Evolutionary conservation across 352 stramenopile genomes (phyloP).

Genomic region (Globisporangium emineosum): DNA sequence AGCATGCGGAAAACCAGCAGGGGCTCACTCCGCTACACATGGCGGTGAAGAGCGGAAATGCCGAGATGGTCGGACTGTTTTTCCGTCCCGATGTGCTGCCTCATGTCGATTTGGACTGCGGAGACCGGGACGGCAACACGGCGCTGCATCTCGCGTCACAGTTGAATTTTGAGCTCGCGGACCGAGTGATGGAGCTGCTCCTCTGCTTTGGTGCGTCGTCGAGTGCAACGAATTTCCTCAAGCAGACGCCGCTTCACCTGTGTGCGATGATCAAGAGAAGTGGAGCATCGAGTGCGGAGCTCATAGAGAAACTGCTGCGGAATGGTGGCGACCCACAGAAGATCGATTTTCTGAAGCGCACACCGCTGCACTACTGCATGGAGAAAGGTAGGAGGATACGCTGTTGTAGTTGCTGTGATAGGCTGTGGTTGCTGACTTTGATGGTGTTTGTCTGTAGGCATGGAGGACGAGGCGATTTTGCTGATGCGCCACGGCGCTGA

Average conservation of each 20-base stretch:
- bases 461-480: slow-evolving; percentile 52
- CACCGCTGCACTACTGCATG: slow-evolving; percentile 69
- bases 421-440: slow-evolving; percentile 7
- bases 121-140: slow-evolving; percentile 72
- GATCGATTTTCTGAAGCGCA: slow-evolving; percentile 72
- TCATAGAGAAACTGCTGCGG: slow-evolving; percentile 63
- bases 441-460: slow-evolving; percentile 30
- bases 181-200: slow-evolving; percentile 64
- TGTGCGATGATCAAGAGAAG: slow-evolving; percentile 66
- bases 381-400: slow-evolving; percentile 51
- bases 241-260: slow-evolving; percentile 73
- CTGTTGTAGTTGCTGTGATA: neutral
- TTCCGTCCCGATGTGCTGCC: slow-evolving; percentile 74
- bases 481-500: slow-evolving; percentile 66
- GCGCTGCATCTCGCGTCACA: slow-evolving; percentile 62
- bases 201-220: slow-evolving; percentile 62
- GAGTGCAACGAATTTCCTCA: slow-evolving; percentile 65
- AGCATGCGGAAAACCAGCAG: slow-evolving; percentile 47
- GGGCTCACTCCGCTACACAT: slow-evolving; percentile 64
- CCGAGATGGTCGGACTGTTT: slow-evolving; percentile 70
- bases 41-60: slow-evolving; percentile 50
- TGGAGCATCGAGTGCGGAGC: slow-evolving; percentile 32
- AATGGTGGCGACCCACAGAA: slow-evolving; percentile 50
- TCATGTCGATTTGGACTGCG: slow-evolving; percentile 56
- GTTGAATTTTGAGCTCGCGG: slow-evolving; percentile 55